Base-by-base conservation (phyloP, 495 filamentous ascomycete genomes). In the Penicillium dipodomyicola region DNA sequence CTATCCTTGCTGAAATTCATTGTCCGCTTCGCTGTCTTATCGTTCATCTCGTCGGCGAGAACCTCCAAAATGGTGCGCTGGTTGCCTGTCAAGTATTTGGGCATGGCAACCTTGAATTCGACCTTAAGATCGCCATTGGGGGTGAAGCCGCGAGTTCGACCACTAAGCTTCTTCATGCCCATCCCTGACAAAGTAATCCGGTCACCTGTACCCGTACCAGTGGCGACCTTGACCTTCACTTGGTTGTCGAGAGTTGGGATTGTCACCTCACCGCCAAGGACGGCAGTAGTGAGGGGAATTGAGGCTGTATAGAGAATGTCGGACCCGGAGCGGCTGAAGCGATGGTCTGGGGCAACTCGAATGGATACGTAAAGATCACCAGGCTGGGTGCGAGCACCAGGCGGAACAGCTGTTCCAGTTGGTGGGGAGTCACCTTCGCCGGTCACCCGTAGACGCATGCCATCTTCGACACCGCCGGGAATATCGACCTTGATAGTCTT, bases 71-170 rank as follows among this genome's bases (percentile, higher is more conserved):
- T 87, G 1, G 87, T 91, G 35, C 95, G 82, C 76, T 97, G 93
- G 72, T 94, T 96, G 20, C 83, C 77, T 22, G 84, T 90, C 63
- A 98, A 77, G 64, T 91, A 95, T 72, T 95, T 97, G 12, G 94
- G 94, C 90, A 97, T 96, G 29, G 82, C 70, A 14, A 98, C 89
- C 76, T 91, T 93, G 78, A 95, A 97, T 70, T 97, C 95, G 8
- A 98, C 91, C 63, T 83, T 86, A 29, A 97, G 73, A 62, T 98
- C 95, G 65, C 92, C 92, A n/a, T 70, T 73, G 6, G 77, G 73
- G 45, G 48, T 71, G 56, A 74, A 74, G 33, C 72, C 79, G 47
- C 81, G 79, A n/a, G 75, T 64, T 11, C 82, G 75, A 25, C 74
- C 72, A 44, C 75, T 72, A 33, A 97, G 74, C 64, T 87, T 89